These are phyloP conservation scores for Fusarium clavum DNA, from an alignment of 2,329 filamentous ascomycete genomes.

Conservation along the genomic window DNA sequence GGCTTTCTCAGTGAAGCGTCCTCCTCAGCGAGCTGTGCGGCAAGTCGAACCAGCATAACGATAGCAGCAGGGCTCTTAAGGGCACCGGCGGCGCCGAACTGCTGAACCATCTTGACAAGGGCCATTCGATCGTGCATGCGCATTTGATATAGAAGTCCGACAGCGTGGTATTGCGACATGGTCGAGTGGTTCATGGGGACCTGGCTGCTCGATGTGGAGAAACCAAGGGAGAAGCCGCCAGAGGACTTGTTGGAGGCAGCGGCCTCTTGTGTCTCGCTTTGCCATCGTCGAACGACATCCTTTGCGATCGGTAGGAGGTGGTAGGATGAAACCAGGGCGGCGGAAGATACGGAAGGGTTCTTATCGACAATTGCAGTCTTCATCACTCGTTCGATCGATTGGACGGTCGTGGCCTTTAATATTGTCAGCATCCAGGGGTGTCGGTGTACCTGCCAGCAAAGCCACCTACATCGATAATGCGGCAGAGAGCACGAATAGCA, in stretches of 20 bases:
- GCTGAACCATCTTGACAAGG: conserved; percentile 99
- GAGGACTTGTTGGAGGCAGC: conserved; percentile 90
- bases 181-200: conserved; percentile 90
- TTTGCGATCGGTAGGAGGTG: conserved; percentile 95
- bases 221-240: conserved; percentile 89
- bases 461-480: conserved; percentile 88
- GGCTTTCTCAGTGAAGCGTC: conserved; percentile 89
- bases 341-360: conserved; percentile 95
- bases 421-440: conserved; percentile 46
- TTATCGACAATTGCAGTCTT: conserved; percentile 99
- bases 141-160: conserved; percentile 98
- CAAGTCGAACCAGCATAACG: conserved; percentile 90
- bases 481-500: conserved; percentile 92
- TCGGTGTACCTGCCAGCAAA: conserved; percentile 27
- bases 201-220: conserved; percentile 81
- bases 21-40: conserved; percentile 93
- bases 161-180: conserved; percentile 98
- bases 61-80: conserved; percentile 95
- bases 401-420: conserved; percentile 85
- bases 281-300: conserved; percentile 96
- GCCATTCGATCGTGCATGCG: conserved; percentile 97
- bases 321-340: conserved; percentile 95
- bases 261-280: conserved; percentile 97
- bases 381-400: conserved; percentile 97
- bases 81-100: conserved; percentile 90